Percentiles rank a stretch among this genome's conserved stretches.
Conservation (phyloP, 495 filamentous ascomycete species). For the Podospora didyma region DNA sequence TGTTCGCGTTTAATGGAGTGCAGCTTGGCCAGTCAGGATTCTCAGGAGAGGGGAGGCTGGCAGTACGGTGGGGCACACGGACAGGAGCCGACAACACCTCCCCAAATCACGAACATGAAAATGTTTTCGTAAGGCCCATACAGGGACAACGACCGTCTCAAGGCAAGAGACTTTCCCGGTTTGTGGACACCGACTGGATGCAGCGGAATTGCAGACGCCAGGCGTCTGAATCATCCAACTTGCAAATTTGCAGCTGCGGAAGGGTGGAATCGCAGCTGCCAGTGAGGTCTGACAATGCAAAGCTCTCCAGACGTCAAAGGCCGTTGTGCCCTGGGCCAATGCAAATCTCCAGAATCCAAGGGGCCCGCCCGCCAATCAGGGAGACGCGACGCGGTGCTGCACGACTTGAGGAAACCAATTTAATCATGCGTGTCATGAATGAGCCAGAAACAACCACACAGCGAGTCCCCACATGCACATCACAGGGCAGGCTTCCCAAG, state of each 20-base stretch:
- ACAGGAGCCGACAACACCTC: neutral
- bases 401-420: constrained; percentile 28
- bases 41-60: constrained; percentile 10
- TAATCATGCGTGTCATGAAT: constrained; percentile 32
- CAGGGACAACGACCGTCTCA: neutral
- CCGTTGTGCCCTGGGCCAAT: constrained; percentile 16
- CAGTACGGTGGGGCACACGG: constrained; percentile 3
- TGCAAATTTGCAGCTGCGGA: neutral
- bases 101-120: neutral
- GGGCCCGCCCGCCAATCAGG: constrained; percentile 27
- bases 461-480: constrained; percentile 4
- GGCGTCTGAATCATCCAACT: neutral
- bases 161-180: neutral
- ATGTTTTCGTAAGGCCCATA: neutral
- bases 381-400: constrained; percentile 26
- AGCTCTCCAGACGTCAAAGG: constrained; percentile 6
- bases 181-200: neutral
- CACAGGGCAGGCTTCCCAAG: neutral
- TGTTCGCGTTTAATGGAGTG: constrained; percentile 32
- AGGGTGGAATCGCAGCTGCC: constrained; percentile 8
- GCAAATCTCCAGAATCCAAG: constrained; percentile 9
- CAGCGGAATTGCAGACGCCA: neutral
- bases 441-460: constrained; percentile 19
- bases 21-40: constrained; percentile 1
- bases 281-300: constrained; percentile 16